Conservation (phyloP, 2,329 filamentous ascomycete genomes). For the Clathrospora elynae region DNA sequence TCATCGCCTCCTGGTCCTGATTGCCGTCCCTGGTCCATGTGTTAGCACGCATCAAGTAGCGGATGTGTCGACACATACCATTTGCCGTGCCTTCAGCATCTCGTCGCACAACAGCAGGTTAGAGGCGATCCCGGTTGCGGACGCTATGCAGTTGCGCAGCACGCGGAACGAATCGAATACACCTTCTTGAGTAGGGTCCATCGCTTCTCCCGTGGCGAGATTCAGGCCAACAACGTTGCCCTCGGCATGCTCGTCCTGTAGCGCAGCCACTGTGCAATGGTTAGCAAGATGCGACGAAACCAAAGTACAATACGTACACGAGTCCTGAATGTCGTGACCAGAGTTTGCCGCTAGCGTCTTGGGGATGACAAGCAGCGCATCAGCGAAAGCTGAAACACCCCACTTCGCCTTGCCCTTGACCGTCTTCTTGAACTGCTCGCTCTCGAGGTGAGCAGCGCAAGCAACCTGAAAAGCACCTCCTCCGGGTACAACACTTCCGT, state of each 20-base stretch:
- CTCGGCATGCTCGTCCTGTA: conserved; percentile 84
- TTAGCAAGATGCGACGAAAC: conserved; percentile 21
- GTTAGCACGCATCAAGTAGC: conserved; percentile 8
- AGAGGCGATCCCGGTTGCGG: conserved; percentile 90
- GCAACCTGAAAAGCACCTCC: conserved; percentile 96
- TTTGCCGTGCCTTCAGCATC: conserved; percentile 95
- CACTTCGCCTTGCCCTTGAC: conserved; percentile 98
- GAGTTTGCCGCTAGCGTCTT: conserved; percentile 97
- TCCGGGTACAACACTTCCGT: conserved; percentile 91
- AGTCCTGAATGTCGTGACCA: conserved; percentile 95
- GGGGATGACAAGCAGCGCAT: conserved; percentile 92
- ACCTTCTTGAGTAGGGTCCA: conserved; percentile 91
- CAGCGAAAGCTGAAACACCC: conserved; percentile 92
- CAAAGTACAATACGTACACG: conserved; percentile 64
- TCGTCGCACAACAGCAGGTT: conserved; percentile 96
- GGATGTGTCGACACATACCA: conserved; percentile 58
- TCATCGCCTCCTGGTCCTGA: conserved; percentile 33
- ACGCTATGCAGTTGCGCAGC: conserved; percentile 89
- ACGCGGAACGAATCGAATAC: conserved; percentile 97
- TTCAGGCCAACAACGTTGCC: conserved; percentile 88
- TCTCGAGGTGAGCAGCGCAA: conserved; percentile 83
- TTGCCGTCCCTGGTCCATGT: conserved; percentile 33
- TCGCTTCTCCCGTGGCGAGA: conserved; percentile 83
- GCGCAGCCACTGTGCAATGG: conserved; percentile 67
- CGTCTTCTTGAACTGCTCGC: conserved; percentile 82